Conservation (phyloP, 805 yeast genomes). For the baker's yeast (Saccharomyces cerevisiae) region DNA sequence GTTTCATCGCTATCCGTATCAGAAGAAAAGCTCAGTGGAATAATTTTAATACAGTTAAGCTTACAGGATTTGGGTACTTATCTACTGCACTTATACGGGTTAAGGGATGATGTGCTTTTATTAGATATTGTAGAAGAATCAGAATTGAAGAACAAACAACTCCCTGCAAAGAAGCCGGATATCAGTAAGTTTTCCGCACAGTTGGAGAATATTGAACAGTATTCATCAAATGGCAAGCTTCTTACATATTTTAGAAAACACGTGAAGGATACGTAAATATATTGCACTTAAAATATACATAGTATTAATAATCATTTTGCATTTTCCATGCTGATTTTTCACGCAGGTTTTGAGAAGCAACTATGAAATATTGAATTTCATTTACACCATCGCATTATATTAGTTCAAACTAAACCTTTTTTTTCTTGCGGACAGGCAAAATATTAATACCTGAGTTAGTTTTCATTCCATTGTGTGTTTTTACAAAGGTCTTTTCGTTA, state of each 20-base stretch:
- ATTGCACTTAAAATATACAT: neutral
- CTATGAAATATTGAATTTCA: neutral
- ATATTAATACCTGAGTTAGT: neutral
- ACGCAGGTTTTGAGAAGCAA: no score
- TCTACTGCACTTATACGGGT: conserved; percentile 9
- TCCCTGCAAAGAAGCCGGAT: neutral
- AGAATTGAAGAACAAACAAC: conserved; percentile 11
- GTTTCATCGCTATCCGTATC: neutral
- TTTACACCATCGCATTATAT: neutral
- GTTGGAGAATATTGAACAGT: neutral
- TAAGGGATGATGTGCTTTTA: conserved; percentile 11
- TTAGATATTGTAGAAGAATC: conserved; percentile 9
- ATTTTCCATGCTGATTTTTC: neutral
- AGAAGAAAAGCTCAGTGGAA: conserved; percentile 2
- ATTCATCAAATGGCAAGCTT: neutral
- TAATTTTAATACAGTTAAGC: conserved; percentile 9
- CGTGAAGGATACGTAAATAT: neutral
- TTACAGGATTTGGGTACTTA: conserved; percentile 9
- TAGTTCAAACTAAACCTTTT: neutral
- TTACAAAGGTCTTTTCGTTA: neutral
- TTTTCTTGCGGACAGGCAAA: neutral
- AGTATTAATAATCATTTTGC: neutral
- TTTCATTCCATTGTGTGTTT: neutral
- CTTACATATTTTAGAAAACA: neutral
- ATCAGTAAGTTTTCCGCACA: neutral